Evolutionary conservation across 2,329 filamentous ascomycete genomes (phyloP).

Genomic region (Hypoxylon sp.): DNA sequence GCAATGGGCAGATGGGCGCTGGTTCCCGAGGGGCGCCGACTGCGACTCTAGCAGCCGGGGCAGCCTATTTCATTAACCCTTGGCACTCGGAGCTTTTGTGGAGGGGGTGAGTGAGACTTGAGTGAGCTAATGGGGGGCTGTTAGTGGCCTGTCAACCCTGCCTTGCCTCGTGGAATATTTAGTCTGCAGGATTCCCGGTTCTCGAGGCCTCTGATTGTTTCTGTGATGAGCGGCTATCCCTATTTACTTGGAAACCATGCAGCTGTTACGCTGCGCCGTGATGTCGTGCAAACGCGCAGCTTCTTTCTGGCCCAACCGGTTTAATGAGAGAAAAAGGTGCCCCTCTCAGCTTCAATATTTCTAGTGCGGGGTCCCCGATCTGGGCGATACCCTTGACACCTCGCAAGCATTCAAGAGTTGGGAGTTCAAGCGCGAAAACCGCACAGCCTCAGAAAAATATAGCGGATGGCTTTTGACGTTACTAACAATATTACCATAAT

Average conservation of each 20-base stretch:
- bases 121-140: constrained; percentile 18
- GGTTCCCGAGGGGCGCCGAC: constrained; percentile 42
- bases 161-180: constrained; percentile 40
- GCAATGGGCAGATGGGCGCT: constrained; percentile 27
- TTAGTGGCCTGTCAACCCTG: constrained; percentile 19
- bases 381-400: constrained; percentile 14
- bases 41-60: constrained; percentile 36
- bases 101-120: constrained; percentile 38
- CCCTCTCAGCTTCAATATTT: constrained; percentile 35
- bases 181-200: constrained; percentile 34
- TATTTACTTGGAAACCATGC: constrained; percentile 12
- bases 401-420: constrained; percentile 4
- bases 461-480: neutral
- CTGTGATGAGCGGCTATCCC: constrained; percentile 6
- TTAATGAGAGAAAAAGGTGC: constrained; percentile 8
- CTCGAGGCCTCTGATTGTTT: constrained; percentile 29
- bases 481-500: constrained; percentile 2
- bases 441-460: constrained; percentile 23
- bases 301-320: constrained; percentile 19
- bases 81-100: constrained; percentile 43
- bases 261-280: constrained; percentile 26
- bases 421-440: neutral
- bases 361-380: constrained; percentile 41
- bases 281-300: constrained; percentile 20
- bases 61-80: constrained; percentile 33